Evolutionary conservation across 768 basidiomycete genomes (phyloP), one percentile per base, ranked within the genome.

Genomic region (Amanita phalloides): DNA sequence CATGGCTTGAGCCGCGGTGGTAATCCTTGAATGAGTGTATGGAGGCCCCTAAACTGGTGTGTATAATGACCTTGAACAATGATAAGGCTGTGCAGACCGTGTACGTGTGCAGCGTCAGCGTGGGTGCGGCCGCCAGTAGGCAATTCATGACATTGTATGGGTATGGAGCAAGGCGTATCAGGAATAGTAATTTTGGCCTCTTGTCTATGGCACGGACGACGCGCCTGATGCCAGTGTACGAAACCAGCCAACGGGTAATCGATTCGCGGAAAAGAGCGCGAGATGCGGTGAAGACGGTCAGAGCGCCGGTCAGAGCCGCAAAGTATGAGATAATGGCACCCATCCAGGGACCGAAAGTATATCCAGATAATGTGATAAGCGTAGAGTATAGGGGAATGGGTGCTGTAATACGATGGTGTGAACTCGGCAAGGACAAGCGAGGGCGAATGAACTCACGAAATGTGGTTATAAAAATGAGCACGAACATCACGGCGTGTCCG

Each of bases 61-160:
- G 92, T 45, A 94, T 76, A 66, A 90, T 83, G 59, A 94, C 80
- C 66, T 96, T 95, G 79, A 90, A 80, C 49, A 94, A 75, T 51
- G 86, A 86, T 50, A 92, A 73, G 11, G 83, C 84, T 21, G 93
- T 91, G 72, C 87, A 85, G 46, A 78, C 62, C 37, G 81, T 78
- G 71, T 91, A 92, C 23, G 87, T 90, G 56, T 74, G 74, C 56
- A 93, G 73, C 4, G 83, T 84, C 58, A 94, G 79, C 5, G 84
- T 81, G 30, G 84, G 83, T n/a, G 87, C 82, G 2, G 90, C 88
- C 6, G 93, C 91, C 45, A 96, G 78, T 45, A 96, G 81, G 61
- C 86, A 89, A 71, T 95, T 96, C 82, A 95, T 90, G 61, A 95
- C 87, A 69, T 95, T 95, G 71, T 87, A 90, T 0, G 86, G 89